Base-by-base conservation (phyloP, 2,329 filamentous ascomycete genomes). In the Cladosporium oxysporum region DNA sequence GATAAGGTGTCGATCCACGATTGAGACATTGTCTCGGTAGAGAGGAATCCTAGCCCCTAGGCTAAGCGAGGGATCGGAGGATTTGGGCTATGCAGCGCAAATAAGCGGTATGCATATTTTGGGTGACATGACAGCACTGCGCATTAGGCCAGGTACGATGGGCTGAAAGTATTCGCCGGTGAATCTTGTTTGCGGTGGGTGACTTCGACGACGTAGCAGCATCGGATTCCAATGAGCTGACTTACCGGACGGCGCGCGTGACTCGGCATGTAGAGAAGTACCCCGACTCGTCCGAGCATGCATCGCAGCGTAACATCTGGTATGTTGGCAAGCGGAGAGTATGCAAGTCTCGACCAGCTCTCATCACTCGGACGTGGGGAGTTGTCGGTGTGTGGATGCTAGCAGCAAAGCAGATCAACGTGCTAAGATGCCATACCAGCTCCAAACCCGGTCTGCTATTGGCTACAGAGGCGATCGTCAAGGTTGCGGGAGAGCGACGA, bases 11-110 rank as follows among this genome's bases (percentile, higher is more conserved):
- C 50, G 60, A 63, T 63, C 60, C 28, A n/a, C 11, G 14, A 35
- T 47, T 44, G 35, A 63, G 60, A 63, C 60, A 63, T 29, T 63
- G 60, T 63, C 60, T 63, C 60, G 60, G 60, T 55, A 63, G n/a
- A 58, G 57, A 44, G 21, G 21, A 28, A 23, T 58, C 21, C 57
- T 58, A 58, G 57, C 23, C 57, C 57, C 57, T 35, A 58, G 12
- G 57, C 57, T 21, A 58, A 58, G 35, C 57, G 23, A 29, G 29
- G 23, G 18, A 29, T 55, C 52, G 33, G 57, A 58, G 57, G 29
- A 58, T 53, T 31, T 53, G 50, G 28, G 50, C 50, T 31, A 26
- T 53, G 16, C 50, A 37, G 53, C 33, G 53, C 53, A 35, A 31
- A 21, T 5, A 37, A 58, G 21, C 29, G 33, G 31, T 31, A 28